Evolutionary conservation across 1,284 basidiomycete genomes (phyloP).

Genomic region (Schizophyllum amplum): DNA sequence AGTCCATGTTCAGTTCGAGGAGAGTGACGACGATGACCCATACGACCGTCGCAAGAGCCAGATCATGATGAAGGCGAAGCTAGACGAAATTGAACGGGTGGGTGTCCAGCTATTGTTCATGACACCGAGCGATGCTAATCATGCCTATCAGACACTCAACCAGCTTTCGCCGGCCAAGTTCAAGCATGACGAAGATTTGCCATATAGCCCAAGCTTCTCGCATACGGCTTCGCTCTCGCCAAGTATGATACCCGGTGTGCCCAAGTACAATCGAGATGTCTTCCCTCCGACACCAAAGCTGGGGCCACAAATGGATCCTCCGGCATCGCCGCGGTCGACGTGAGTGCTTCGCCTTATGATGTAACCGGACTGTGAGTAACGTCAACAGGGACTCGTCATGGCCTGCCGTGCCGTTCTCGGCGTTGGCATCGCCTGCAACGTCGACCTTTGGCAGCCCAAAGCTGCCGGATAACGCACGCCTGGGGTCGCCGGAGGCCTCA

Average conservation of each 20-base stretch:
- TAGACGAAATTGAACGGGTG: conserved; percentile 71
- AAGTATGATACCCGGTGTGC: conserved; percentile 20
- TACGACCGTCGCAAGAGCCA: conserved; percentile 66
- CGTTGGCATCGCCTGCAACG: conserved; percentile 22
- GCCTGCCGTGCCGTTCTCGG: conserved; percentile 42
- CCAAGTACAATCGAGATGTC: conserved; percentile 22
- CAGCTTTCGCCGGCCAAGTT: conserved; percentile 62
- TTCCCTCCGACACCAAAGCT: conserved; percentile 29
- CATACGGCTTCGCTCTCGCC: conserved; percentile 18
- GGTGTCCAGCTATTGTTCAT: conserved; percentile 13
- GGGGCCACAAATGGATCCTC: conserved; percentile 19
- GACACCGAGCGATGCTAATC: background rate
- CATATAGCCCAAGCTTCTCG: conserved; percentile 17
- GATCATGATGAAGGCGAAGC: conserved; percentile 55
- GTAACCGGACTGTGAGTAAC: background rate
- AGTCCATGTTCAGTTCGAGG: conserved; percentile 41
- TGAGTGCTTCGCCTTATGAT: conserved; percentile 12
- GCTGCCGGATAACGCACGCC: background rate
- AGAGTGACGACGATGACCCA: conserved; percentile 58
- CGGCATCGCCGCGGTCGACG: conserved; percentile 8
- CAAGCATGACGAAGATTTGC: conserved; percentile 32
- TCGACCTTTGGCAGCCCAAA: background rate
- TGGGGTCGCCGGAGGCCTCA: conserved; percentile 25
- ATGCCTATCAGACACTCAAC: conserved; percentile 42
- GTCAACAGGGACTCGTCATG: conserved; percentile 22